A percentile compares a stretch with the other conserved stretches of the same genome.
Evolutionary conservation across 345 rosid genomes (phyloP).

Genomic region (Salix viminalis): DNA sequence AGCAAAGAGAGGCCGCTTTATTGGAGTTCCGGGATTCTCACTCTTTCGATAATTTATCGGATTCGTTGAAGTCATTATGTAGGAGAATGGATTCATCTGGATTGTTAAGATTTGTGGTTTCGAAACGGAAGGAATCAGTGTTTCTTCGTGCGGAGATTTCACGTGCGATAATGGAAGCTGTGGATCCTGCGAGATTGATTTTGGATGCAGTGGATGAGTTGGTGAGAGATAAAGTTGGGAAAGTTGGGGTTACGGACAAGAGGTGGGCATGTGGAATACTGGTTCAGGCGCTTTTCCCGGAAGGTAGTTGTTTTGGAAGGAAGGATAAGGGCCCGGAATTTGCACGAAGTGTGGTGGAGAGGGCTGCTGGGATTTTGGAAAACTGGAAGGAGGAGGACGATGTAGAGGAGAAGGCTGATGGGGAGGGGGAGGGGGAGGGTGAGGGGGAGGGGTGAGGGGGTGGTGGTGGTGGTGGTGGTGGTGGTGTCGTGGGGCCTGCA

Average conservation of each 20-base stretch:
- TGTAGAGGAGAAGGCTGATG: background rate
- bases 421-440: background rate
- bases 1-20: conserved; percentile 32
- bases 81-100: conserved; percentile 45
- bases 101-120: conserved; percentile 31
- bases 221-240: conserved; percentile 29
- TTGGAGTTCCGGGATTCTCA: conserved; percentile 26
- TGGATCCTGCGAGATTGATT: conserved; percentile 46
- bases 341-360: conserved; percentile 34
- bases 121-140: conserved; percentile 48
- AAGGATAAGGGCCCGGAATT: conserved; percentile 23
- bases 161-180: conserved; percentile 37
- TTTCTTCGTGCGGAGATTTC: conserved; percentile 42
- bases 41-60: conserved; percentile 16
- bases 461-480: conserved; percentile 13
- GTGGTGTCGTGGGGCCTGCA: conserved; percentile 37
- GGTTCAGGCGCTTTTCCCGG: conserved; percentile 51
- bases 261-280: conserved; percentile 57
- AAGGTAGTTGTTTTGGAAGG: conserved; percentile 5
- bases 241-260: conserved; percentile 48
- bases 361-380: conserved; percentile 33
- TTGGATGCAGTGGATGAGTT: conserved; percentile 56
- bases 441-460: background rate
- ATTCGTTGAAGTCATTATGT: conserved; percentile 30
- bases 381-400: conserved; percentile 35